Evolutionary conservation across 2,329 filamentous ascomycete species (phyloP).

Genomic region (Kalaharituber pfeilii): DNA sequence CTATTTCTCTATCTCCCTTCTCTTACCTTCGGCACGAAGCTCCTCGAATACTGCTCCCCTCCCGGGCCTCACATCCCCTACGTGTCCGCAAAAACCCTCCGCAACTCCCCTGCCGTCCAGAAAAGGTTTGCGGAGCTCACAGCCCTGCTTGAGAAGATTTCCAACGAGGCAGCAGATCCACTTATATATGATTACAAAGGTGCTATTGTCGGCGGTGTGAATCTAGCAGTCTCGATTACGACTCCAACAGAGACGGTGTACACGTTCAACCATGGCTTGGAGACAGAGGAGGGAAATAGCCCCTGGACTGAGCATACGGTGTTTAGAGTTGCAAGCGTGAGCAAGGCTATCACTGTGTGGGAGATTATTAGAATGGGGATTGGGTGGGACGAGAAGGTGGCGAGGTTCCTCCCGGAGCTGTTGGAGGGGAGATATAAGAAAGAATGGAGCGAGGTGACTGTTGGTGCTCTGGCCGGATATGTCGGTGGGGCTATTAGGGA

Average conservation of each 20-base stretch:
- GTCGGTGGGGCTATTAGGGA: neutral
- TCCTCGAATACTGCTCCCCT: neutral
- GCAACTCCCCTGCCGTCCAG: neutral
- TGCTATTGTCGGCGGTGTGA: neutral
- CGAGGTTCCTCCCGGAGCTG: neutral
- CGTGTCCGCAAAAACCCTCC: neutral
- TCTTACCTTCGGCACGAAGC: neutral
- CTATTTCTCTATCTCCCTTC: neutral
- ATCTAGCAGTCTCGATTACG: neutral
- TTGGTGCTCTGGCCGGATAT: neutral
- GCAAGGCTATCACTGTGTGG: neutral
- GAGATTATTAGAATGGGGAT: neutral
- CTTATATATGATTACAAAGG: neutral
- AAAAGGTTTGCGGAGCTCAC: neutral
- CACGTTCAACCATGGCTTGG: neutral
- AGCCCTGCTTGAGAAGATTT: neutral
- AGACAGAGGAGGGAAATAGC: neutral
- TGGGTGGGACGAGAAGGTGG: neutral
- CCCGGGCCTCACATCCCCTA: neutral
- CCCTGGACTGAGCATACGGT: neutral
- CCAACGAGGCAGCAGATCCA: neutral
- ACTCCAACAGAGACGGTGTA: neutral
- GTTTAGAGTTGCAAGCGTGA: neutral
- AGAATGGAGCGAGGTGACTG: neutral
- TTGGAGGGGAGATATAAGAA: neutral